phyloP scores from a whole-genome alignment of 2,329 filamentous ascomycete genomes.

The Coniochaeta sp. region DNA sequence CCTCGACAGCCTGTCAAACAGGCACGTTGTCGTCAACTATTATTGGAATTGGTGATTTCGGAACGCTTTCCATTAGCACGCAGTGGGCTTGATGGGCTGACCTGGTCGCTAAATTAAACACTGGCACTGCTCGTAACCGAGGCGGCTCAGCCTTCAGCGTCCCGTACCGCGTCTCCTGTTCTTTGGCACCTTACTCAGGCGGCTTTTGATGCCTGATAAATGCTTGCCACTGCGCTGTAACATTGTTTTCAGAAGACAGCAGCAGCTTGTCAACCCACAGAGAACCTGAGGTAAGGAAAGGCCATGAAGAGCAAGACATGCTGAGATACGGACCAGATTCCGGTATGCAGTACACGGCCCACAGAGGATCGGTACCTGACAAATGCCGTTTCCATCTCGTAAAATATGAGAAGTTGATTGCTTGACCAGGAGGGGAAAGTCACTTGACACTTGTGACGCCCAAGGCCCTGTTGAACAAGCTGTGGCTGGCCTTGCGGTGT shows the following conservation, averaged over 20 bases:
- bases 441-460: neutral
- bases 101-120: neutral
- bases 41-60: neutral
- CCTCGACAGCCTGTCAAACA: neutral
- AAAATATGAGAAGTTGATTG: neutral
- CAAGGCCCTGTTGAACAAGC: neutral
- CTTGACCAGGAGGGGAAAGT: neutral
- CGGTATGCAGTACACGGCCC: neutral
- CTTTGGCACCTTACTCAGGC: neutral
- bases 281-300: neutral
- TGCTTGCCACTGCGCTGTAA: neutral
- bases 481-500: neutral
- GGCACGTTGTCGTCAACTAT: neutral
- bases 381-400: neutral
- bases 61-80: neutral
- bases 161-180: neutral
- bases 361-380: neutral
- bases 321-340: neutral
- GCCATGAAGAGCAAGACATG: too few species aligned
- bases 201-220: neutral
- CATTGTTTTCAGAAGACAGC: neutral
- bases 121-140: neutral
- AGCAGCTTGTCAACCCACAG: neutral
- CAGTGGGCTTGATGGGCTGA: neutral
- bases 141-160: neutral